Evolutionary conservation across 116 monocot species (phyloP), one percentile per base, ranked within the genome.

Genomic region (Dioscorea cayenensis): DNA sequence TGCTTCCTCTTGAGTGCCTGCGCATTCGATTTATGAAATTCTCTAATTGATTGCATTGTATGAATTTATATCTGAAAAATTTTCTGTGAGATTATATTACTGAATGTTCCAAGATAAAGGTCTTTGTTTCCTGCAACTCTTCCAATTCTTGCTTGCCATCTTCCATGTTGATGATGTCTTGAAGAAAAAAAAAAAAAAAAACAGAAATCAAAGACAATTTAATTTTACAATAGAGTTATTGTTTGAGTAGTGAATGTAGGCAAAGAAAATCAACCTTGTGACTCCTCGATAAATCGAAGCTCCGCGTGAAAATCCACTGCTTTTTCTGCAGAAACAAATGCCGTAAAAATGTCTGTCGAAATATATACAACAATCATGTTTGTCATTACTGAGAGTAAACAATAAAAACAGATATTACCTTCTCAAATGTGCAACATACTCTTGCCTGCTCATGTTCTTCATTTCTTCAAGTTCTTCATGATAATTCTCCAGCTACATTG

Each of bases 81-180:
- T 12, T 10, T 10, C 7, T 5, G 43, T 2, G 18, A 16, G n/a
- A 5, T 11, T 74, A 71, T 32, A 86, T 83, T 80, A 99, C 93
- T 86, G 83, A 93, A 99, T 38, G 97, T 99, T 77, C 94, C 93
- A n/a, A 93, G 88, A 69, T 93, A 93, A 52, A 93, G 90, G 72
- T 99, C 97, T 66, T 99, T 93, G 81, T 99, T 99, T 63, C 97
- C 94, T 21, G 94, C 88, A 59, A 93, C 91, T 62, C 97, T 80
- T 12, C 94, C 93, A 14, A 93, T 90, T 35, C 90, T 71, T 29
- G 97, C 93, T 80, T 97, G 97, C 97, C 97, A 97, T 77, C 97
- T 90, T 61, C 93, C 93, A 80, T 97, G 97, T 36, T 97, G 97
- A 61, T 97, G 97, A 80, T 97, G 97, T 78, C 97, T 97, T 84